Evolutionary conservation across 106 monocot genomes (phyloP).

Genomic region (Dendrobium huoshanense): DNA sequence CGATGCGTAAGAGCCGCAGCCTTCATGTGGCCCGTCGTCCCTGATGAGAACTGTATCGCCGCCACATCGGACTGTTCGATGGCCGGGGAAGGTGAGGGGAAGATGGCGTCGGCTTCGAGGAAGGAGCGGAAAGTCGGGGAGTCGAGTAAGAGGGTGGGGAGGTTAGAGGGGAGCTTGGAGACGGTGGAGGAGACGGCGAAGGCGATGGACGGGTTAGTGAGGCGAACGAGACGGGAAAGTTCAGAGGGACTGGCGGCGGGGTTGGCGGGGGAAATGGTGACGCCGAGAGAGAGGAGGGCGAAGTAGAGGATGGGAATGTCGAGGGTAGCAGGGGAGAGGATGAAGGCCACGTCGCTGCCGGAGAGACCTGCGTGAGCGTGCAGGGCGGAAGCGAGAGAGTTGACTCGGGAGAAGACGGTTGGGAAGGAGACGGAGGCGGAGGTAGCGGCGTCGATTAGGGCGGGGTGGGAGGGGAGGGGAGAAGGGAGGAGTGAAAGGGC

Average conservation of each 20-base stretch:
- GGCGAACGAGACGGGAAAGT: slow-evolving; percentile 35
- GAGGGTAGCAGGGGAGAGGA: slow-evolving; percentile 31
- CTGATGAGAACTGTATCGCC: slow-evolving; percentile 66
- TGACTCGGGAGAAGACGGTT: slow-evolving; percentile 20
- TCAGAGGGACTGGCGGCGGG: slow-evolving; percentile 45
- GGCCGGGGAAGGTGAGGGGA: neutral
- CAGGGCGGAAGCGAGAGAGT: slow-evolving; percentile 29
- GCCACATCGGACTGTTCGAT: slow-evolving; percentile 52
- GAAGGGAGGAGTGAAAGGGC: slow-evolving; percentile 41
- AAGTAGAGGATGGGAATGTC: slow-evolving; percentile 58
- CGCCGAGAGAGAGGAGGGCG: slow-evolving; percentile 62
- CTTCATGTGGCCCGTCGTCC: slow-evolving; percentile 65
- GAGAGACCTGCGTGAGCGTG: slow-evolving; percentile 7
- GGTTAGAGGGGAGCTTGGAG: slow-evolving; percentile 27
- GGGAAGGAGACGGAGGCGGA: slow-evolving; percentile 33
- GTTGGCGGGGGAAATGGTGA: slow-evolving; percentile 49
- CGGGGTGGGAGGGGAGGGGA: slow-evolving; percentile 34
- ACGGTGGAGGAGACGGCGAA: slow-evolving; percentile 32
- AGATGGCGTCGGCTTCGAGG: neutral
- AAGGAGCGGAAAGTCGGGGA: slow-evolving; percentile 36
- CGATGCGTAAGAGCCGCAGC: slow-evolving; percentile 58
- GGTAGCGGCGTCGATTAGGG: slow-evolving; percentile 36
- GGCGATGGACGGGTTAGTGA: slow-evolving; percentile 32
- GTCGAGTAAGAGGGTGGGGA: slow-evolving; percentile 38
- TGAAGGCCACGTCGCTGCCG: slow-evolving; percentile 41